A percentile compares a stretch with the other conserved stretches of the same genome.
Conservation (phyloP, 345 rosid species). For the Acer saccharum region DNA sequence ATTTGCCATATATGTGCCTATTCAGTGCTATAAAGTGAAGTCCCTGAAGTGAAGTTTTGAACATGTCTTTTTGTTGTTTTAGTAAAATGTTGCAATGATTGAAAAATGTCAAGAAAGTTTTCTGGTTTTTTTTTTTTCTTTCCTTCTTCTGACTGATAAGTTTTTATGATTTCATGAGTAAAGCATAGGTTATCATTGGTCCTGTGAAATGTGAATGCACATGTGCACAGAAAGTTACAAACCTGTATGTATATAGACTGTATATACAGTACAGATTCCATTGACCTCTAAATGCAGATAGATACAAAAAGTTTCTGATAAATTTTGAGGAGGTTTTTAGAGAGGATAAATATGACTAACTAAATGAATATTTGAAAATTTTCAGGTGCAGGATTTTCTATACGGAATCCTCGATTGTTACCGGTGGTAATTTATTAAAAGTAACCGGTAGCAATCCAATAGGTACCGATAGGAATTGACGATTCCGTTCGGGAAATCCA, state of each 20-base stretch:
- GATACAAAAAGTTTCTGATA: not conserved
- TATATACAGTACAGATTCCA: not conserved
- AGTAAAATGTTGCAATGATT: not conserved
- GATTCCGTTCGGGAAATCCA: too few species aligned
- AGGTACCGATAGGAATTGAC: too few species aligned
- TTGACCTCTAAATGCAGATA: not conserved
- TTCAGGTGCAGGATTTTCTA: too few species aligned
- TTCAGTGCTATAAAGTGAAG: not conserved
- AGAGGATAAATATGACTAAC: not conserved
- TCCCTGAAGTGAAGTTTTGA: not conserved
- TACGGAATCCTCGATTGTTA: too few species aligned
- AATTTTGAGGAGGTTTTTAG: not conserved
- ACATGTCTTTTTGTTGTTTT: not conserved
- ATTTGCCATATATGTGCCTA: not conserved
- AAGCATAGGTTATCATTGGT: not conserved
- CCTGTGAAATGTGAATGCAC: not conserved
- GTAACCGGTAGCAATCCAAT: too few species aligned
- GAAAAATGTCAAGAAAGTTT: not conserved
- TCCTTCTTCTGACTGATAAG: not conserved
- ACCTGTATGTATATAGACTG: too few species aligned
- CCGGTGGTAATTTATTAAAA: too few species aligned
- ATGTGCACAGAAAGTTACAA: not conserved
- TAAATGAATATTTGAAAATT: too few species aligned
- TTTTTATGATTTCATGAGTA: not conserved
- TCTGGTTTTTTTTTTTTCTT: not conserved